Evolutionary conservation across 1,139 yeast species (phyloP), one percentile per base, ranked within the genome.

Genomic region (Hansenula sp.): DNA sequence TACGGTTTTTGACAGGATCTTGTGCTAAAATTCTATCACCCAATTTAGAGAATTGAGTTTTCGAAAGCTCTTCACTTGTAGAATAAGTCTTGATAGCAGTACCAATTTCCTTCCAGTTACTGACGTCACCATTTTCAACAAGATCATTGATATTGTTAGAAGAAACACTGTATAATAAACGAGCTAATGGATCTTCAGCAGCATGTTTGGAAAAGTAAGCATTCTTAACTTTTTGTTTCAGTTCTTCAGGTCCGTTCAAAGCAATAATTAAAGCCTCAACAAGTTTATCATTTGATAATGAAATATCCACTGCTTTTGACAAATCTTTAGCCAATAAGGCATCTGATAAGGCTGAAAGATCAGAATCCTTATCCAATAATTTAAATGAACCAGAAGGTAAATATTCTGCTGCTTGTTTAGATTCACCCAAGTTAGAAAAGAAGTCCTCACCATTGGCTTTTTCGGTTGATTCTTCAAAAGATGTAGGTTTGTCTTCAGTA

Each of bases 51-150:
- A 86, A 74, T 47, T 82, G 74, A 9, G 64, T 54, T 51, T 76
- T 75, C 60, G 77, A 83, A 36, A 52, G 65, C 4, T 64, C 59
- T 24, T 66, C 71, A 46, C 73, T 73, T 2, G 63, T 52, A 39
- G 79, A 64, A 55, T 77, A 82, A 6, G 86, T 74, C 40, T 79
- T 64, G 42, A 90, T 74, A 22, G 89, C 74, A 30, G 75, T 69
- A n/a, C 92, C 86, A 51, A 86, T 79, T 40, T 82, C 82, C 55
- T 78, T 82, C 98, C 98, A 94, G 51, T 86, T 80, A 7, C 71
- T 56, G 34, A 89, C 80, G 55, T 85, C 83, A 21, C 88, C 86
- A 57, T 90, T 82, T 28, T 75, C 73, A 29, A 88, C 94, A 48
- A 92, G 64, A 60, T 92, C 97, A 27, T 75, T 65, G 19, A 86